Conservation (phyloP, 305 asterid species). For the Plantago coronopus region DNA sequence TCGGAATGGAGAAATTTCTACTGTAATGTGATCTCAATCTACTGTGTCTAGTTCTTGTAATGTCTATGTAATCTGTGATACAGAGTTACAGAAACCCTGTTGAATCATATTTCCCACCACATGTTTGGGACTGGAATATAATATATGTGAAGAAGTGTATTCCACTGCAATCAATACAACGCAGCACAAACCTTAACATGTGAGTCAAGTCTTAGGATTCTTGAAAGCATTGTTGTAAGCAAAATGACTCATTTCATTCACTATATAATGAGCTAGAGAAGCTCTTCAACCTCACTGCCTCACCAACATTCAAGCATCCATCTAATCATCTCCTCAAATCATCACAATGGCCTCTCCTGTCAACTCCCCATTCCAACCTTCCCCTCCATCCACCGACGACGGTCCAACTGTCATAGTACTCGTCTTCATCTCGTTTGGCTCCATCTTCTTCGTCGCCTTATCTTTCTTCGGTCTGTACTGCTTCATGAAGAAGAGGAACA, state of each 20-base stretch:
- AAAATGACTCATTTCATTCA: slow-evolving; percentile 11
- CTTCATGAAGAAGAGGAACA: slow-evolving; percentile 45
- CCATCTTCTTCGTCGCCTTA: slow-evolving; percentile 40
- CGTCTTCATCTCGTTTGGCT: slow-evolving; percentile 45
- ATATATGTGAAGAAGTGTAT: slow-evolving; percentile 28
- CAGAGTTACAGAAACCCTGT: neutral
- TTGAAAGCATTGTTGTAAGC: slow-evolving; percentile 49
- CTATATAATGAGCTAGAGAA: slow-evolving; percentile 25
- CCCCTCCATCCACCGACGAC: slow-evolving; percentile 32
- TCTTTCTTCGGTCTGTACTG: slow-evolving; percentile 47
- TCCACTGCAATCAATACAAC: slow-evolving; percentile 39
- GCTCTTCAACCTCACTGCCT: slow-evolving; percentile 19
- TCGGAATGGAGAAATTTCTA: neutral
- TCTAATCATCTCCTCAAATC: neutral
- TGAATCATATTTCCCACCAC: neutral
- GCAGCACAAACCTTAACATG: slow-evolving; percentile 38
- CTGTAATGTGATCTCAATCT: neutral
- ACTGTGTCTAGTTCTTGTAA: slow-evolving; percentile 1
- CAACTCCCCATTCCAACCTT: slow-evolving; percentile 21
- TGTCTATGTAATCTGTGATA: neutral
- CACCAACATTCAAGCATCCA: slow-evolving; percentile 24
- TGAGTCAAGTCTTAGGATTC: slow-evolving; percentile 54
- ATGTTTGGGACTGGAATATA: no score
- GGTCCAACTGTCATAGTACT: slow-evolving; percentile 45
- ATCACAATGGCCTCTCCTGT: slow-evolving; percentile 25